Evolutionary conservation across 2,329 filamentous ascomycete species (phyloP).

Genomic region (Paradendryphiella salina): DNA sequence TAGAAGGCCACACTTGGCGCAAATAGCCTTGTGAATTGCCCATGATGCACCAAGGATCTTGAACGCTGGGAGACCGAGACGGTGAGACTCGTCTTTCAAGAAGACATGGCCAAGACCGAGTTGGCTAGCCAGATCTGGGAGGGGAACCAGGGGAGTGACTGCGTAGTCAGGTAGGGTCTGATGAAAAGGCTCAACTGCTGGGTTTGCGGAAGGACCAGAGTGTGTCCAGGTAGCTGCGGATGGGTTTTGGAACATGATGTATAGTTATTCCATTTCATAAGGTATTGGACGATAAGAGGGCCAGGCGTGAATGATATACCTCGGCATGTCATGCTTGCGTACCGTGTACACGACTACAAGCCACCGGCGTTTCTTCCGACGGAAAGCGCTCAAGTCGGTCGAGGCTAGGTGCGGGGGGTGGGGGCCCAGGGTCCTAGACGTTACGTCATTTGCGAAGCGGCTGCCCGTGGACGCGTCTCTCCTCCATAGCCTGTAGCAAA

Average conservation of each 20-base stretch:
- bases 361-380: not conserved
- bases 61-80: constrained; percentile 73
- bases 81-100: constrained; percentile 71
- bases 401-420: constrained; percentile 1
- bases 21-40: constrained; percentile 65
- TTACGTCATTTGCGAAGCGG: constrained; percentile 16
- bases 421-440: not conserved
- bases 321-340: no score
- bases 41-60: constrained; percentile 81
- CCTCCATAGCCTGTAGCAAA: not conserved
- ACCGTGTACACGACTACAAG: no score
- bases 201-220: constrained; percentile 14
- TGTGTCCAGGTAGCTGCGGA: constrained; percentile 32
- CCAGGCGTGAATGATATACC: no score
- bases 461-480: constrained; percentile 7
- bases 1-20: constrained; percentile 51
- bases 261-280: not conserved
- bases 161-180: constrained; percentile 60
- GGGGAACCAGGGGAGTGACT: constrained; percentile 58
- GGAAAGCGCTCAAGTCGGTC: constrained; percentile 5
- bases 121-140: constrained; percentile 60
- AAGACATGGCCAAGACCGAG: constrained; percentile 59
- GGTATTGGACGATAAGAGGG: no score
- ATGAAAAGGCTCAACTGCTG: constrained; percentile 56
- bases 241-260: constrained; percentile 34